phyloP scores from a whole-genome alignment of 2,329 filamentous ascomycete genomes.

The Fusarium equiseti region DNA sequence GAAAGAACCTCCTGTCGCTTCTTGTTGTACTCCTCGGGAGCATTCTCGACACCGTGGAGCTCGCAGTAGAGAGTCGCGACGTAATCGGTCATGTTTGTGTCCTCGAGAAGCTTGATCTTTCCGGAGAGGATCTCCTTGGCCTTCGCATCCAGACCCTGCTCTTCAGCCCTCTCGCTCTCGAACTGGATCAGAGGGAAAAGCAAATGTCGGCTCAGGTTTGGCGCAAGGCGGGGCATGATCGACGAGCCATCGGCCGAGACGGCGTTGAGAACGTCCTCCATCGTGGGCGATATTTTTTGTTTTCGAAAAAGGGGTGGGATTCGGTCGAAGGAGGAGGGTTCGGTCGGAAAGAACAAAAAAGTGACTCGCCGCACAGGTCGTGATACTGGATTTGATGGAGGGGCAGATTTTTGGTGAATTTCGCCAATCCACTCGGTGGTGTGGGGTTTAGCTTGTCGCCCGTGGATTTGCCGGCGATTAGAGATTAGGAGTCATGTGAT shows the following conservation, averaged over 20 bases:
- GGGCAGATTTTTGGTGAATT: slow-evolving; percentile 59
- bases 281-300: slow-evolving; percentile 45
- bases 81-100: slow-evolving; percentile 99
- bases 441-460: slow-evolving; percentile 50
- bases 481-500: slow-evolving; percentile 54
- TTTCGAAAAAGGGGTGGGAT: slow-evolving; percentile 8
- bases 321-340: slow-evolving; percentile 25
- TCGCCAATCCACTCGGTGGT: slow-evolving; percentile 55
- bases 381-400: slow-evolving; percentile 51
- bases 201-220: slow-evolving; percentile 93
- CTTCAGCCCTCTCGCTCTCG: slow-evolving; percentile 83
- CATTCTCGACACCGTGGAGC: slow-evolving; percentile 81
- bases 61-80: slow-evolving; percentile 92
- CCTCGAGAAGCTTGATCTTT: slow-evolving; percentile 94
- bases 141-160: slow-evolving; percentile 70
- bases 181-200: slow-evolving; percentile 98
- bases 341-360: slow-evolving; percentile 32
- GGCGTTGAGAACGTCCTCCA: slow-evolving; percentile 61
- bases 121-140: slow-evolving; percentile 80
- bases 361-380: slow-evolving; percentile 47
- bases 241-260: slow-evolving; percentile 77
- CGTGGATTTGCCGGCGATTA: slow-evolving; percentile 52
- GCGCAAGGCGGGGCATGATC: slow-evolving; percentile 89
- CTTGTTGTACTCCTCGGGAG: slow-evolving; percentile 86
- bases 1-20: slow-evolving; percentile 91